phyloP scores from a whole-genome alignment of 202 grass and related monocot genomes.

The Carex arenaria region DNA sequence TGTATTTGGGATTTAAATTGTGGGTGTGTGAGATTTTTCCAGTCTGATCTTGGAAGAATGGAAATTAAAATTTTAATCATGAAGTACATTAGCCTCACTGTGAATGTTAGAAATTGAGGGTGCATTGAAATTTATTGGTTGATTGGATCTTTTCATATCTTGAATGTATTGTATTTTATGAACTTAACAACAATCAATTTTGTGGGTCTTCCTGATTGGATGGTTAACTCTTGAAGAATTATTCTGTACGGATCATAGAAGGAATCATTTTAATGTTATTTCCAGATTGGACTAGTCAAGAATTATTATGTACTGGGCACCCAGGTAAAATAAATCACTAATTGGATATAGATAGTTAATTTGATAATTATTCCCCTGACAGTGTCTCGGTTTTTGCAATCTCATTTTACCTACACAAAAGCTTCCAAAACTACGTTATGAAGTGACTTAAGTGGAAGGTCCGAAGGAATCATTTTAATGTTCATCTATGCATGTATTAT shows the following conservation, averaged over 20 bases:
- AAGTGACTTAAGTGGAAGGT: background rate
- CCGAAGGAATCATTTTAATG: background rate
- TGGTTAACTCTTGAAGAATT: background rate
- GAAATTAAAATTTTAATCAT: background rate
- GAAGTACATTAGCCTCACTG: background rate
- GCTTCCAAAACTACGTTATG: background rate
- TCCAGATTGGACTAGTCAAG: background rate
- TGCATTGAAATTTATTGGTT: background rate
- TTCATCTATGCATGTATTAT: background rate
- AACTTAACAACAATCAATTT: background rate
- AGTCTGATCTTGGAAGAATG: background rate
- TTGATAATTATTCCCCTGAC: background rate
- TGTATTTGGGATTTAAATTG: constrained; percentile 73
- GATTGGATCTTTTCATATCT: background rate
- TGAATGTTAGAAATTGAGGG: background rate
- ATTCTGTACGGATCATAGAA: background rate
- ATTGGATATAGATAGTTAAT: no score
- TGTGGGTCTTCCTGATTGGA: background rate
- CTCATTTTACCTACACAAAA: background rate
- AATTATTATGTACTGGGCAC: background rate
- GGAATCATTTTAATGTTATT: no score
- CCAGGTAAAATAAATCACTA: background rate
- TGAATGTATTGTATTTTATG: background rate
- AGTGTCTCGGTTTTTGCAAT: background rate
- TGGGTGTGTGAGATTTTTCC: background rate